Conservation (phyloP, 345 rosid species). For the Eucalyptus pauciflora region DNA sequence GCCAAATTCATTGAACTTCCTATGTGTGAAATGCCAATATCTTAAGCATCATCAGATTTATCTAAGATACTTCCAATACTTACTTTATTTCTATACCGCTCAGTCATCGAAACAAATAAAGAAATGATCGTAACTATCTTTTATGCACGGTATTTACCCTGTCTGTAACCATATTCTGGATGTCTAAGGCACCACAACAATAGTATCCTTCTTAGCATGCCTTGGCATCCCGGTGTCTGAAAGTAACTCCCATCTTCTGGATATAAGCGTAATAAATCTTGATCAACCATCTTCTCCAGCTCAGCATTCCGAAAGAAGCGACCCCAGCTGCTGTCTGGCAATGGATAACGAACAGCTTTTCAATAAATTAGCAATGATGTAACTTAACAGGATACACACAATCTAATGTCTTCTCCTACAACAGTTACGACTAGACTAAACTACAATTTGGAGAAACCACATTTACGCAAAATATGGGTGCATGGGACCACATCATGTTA, state of each 20-base stretch:
- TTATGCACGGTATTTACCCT: constrained; percentile 32
- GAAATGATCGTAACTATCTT: neutral
- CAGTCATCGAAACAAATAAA: neutral
- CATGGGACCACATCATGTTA: neutral
- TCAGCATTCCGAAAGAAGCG: constrained; percentile 90
- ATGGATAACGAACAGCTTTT: neutral
- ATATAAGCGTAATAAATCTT: constrained; percentile 86
- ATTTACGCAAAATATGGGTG: neutral
- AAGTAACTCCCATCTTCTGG: constrained; percentile 93
- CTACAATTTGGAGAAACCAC: neutral
- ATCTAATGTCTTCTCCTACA: neutral
- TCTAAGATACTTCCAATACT: neutral
- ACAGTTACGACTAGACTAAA: neutral
- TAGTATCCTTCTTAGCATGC: constrained; percentile 81
- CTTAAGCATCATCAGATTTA: neutral
- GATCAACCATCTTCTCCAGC: constrained; percentile 89
- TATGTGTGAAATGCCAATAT: neutral
- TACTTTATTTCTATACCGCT: neutral
- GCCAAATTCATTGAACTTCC: neutral
- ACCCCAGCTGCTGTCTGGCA: constrained; percentile 92
- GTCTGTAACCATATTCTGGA: constrained; percentile 76
- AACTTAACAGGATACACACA: neutral
- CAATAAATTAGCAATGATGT: neutral
- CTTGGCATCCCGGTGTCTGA: constrained; percentile 95
- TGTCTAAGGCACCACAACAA: constrained; percentile 92